phyloP scores from a whole-genome alignment of 2,329 filamentous ascomycete species.

The Pseudogymnoascus sp. region DNA sequence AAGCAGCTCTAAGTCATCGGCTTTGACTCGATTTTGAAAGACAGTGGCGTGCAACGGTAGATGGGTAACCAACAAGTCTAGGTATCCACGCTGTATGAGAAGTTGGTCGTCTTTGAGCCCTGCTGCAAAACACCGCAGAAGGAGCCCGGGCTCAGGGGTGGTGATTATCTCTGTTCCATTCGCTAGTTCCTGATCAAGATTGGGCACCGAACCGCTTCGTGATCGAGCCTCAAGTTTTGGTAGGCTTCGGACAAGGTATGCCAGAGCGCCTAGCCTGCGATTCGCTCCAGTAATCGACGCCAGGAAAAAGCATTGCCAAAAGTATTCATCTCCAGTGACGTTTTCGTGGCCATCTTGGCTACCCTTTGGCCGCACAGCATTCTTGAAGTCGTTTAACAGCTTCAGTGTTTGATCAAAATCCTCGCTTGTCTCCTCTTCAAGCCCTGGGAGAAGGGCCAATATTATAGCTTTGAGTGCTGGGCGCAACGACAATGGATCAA shows the following conservation, averaged over 20 bases:
- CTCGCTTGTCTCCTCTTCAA: constrained; percentile 95
- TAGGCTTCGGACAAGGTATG: constrained; percentile 72
- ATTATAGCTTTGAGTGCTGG: constrained; percentile 88
- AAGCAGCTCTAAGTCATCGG: constrained; percentile 71
- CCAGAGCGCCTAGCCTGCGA: constrained; percentile 76
- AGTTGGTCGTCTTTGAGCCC: constrained; percentile 82
- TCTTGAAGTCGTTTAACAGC: constrained; percentile 71
- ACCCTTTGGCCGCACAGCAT: constrained; percentile 50
- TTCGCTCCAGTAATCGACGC: constrained; percentile 85
- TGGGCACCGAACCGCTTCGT: constrained; percentile 14
- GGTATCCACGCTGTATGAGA: constrained; percentile 85
- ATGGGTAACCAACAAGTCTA: constrained; percentile 86
- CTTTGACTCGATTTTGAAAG: constrained; percentile 65
- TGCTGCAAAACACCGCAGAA: constrained; percentile 86
- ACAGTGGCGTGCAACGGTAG: constrained; percentile 77
- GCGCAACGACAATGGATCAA: constrained; percentile 65
- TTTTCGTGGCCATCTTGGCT: constrained; percentile 44
- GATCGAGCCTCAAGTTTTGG: constrained; percentile 56
- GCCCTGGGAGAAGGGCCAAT: constrained; percentile 76
- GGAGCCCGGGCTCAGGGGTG: constrained; percentile 80
- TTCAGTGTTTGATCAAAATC: constrained; percentile 85
- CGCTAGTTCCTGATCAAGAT: constrained; percentile 15
- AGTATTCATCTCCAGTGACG: constrained; percentile 70
- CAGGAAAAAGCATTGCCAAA: constrained; percentile 97
- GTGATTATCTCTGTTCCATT: constrained; percentile 54